Base-by-base conservation (phyloP, 306 rosid genomes). In the Glycine soja region DNA sequence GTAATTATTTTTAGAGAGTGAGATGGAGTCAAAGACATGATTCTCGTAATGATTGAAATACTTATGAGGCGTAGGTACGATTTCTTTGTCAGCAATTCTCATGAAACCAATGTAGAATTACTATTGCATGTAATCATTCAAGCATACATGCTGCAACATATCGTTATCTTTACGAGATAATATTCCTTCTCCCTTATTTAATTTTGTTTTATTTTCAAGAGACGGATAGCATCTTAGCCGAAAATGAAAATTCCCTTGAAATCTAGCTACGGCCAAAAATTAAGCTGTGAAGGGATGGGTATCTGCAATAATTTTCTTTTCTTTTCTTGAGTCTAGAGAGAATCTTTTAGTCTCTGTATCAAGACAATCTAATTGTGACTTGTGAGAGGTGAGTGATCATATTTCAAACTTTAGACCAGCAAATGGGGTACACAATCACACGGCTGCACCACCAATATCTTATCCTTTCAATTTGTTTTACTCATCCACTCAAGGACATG, bases 361-460 rank as follows among this genome's bases (percentile, higher is more conserved):
- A 63, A 80, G 48, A 73, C 48, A 38, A 38, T 38, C 5, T 36
- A 3, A 36, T 36, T 7, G 67, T 32, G 57, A 53, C 13, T 68
- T 19, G 71, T 40, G 57, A 65, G 75, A 34, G 14, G 38, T 36
- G 62, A 64, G 13, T 46, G 66, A 47, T 73, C 50, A 78, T 72
- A 61, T 76, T 64, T 67, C 38, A 61, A 74, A 68, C 72, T 58
- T 24, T 58, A 68, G 66, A 40, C 30, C 40, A 76, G 2, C 80
- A 78, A 48, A 80, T 86, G 81, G 87, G 89, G 82, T 34, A 72
- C 47, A 30, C 68, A 45, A 46, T 34, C 43, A 52, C 76, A 50
- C 13, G 36, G 65, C 72, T 70, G 65, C 72, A 81, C 89, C 83
- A 61, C 85, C 79, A 46, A 81, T 10, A 81, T 76, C 80, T 86